Evolutionary conservation across 306 rosid genomes (phyloP).

Genomic region (Medicago arabica): DNA sequence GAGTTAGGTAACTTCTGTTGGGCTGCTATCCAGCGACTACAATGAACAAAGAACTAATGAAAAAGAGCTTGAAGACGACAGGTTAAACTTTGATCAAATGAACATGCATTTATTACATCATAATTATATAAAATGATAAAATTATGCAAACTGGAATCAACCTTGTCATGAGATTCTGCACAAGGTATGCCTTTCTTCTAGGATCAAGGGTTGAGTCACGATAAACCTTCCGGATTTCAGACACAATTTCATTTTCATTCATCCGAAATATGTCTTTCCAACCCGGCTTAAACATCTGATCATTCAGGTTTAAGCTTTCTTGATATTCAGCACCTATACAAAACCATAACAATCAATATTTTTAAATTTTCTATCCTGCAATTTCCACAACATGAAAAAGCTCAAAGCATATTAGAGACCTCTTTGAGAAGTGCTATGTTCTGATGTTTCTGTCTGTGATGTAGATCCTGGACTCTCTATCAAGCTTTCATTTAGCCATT

Average conservation of each 20-base stretch:
- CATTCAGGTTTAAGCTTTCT: conserved; percentile 85
- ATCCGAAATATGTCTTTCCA: conserved; percentile 99
- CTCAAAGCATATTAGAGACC: conserved; percentile 53
- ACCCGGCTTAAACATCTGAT: conserved; percentile 99
- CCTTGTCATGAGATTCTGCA: conserved; percentile 99
- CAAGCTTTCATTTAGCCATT: conserved; percentile 97
- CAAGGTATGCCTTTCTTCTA: conserved; percentile 95
- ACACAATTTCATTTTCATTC: conserved; percentile 97
- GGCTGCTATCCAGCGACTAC: conserved; percentile 97
- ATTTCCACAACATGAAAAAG: conserved; percentile 34
- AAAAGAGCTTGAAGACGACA: conserved; percentile 35
- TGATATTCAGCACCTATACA: conserved; percentile 69
- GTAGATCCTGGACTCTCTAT: conserved; percentile 77
- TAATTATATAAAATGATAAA: conserved; percentile 35
- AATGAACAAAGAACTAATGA: conserved; percentile 42
- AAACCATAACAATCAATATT: conserved; percentile 38
- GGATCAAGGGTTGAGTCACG: conserved; percentile 96
- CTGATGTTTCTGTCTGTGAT: conserved; percentile 59
- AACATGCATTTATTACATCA: conserved; percentile 30
- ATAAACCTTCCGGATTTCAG: conserved; percentile 97
- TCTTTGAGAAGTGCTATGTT: conserved; percentile 60
- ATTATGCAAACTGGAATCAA: conserved; percentile 43
- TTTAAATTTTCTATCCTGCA: conserved; percentile 27
- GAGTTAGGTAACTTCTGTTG: conserved; percentile 91
- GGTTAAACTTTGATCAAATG: conserved; percentile 30